Conservation (phyloP, 352 stramenopile species). For the Aphanomyces cochlioides region DNA sequence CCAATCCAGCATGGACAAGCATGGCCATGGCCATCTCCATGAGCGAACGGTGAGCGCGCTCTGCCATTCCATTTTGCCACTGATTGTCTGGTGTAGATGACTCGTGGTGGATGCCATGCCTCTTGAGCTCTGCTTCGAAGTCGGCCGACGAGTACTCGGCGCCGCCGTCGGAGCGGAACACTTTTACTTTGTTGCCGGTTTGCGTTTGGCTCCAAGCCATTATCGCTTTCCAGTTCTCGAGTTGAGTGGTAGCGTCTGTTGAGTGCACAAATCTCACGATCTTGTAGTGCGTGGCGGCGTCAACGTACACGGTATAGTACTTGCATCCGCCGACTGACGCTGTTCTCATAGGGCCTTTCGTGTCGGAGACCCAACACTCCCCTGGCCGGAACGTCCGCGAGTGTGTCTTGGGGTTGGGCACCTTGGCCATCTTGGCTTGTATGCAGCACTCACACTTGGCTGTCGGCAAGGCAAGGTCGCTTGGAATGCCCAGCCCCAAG, state of each 20-base stretch:
- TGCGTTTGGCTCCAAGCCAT: slow-evolving; percentile 29
- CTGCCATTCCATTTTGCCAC: too few species aligned
- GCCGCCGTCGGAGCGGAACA: too few species aligned
- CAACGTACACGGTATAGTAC: slow-evolving; percentile 25
- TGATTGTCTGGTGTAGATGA: slow-evolving; percentile 33
- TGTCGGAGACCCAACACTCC: slow-evolving; percentile 26
- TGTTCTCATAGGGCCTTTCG: slow-evolving; percentile 20
- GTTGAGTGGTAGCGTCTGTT: slow-evolving; percentile 11
- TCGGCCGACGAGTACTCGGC: slow-evolving; percentile 34
- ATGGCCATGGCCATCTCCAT: too few species aligned
- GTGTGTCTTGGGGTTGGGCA: not conserved
- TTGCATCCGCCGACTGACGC: not conserved
- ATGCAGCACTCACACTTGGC: slow-evolving; percentile 15
- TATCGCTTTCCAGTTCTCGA: not conserved
- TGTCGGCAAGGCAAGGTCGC: not conserved
- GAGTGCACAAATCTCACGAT: slow-evolving; percentile 22
- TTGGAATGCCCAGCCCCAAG: not conserved
- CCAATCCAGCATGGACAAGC: too few species aligned
- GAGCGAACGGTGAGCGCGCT: too few species aligned
- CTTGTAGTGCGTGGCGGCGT: slow-evolving; percentile 1
- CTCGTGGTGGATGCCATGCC: slow-evolving; percentile 36
- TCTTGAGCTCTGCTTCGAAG: slow-evolving; percentile 19
- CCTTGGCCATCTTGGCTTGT: slow-evolving; percentile 5
- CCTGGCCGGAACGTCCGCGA: slow-evolving; percentile 2
- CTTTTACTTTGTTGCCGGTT: slow-evolving; percentile 31